Conservation (phyloP, 495 filamentous ascomycete genomes). For the Parachaetomium inaequale region DNA sequence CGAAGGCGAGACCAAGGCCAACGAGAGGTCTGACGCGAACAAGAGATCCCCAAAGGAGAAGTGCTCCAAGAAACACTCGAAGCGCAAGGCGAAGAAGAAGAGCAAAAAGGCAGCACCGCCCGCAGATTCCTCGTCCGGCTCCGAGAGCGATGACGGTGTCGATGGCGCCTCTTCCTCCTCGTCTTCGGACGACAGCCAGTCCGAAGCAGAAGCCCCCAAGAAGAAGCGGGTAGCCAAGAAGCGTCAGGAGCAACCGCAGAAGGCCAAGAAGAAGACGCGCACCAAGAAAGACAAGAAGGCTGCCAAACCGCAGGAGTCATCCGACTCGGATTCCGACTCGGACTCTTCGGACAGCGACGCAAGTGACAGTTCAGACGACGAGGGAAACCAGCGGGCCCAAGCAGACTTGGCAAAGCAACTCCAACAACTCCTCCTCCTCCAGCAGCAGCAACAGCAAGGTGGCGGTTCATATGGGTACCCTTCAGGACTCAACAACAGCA, state of each 20-base stretch:
- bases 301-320: conserved; percentile 13
- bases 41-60: conserved; percentile 38
- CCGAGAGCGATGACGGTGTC: conserved; percentile 29
- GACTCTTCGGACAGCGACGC: conserved; percentile 31
- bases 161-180: conserved; percentile 32
- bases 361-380: conserved; percentile 23
- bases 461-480: conserved; percentile 26
- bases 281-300: conserved; percentile 27
- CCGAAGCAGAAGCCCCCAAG: conserved; percentile 34
- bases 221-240: conserved; percentile 46
- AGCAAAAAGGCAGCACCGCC: conserved; percentile 36
- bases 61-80: conserved; percentile 38
- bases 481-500: neutral
- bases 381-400: conserved; percentile 15
- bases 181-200: conserved; percentile 26
- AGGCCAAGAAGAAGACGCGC: conserved; percentile 40
- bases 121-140: conserved; percentile 30
- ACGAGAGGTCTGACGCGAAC: conserved; percentile 28
- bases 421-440: conserved; percentile 25
- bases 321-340: conserved; percentile 33
- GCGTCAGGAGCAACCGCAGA: conserved; percentile 34
- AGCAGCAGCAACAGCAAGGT: conserved; percentile 27
- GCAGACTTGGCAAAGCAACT: conserved; percentile 30
- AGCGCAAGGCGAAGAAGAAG: conserved; percentile 41
- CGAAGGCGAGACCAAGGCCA: conserved; percentile 27